phyloP scores from a whole-genome alignment of 495 filamentous ascomycete species.

The Immersiella caudata region DNA sequence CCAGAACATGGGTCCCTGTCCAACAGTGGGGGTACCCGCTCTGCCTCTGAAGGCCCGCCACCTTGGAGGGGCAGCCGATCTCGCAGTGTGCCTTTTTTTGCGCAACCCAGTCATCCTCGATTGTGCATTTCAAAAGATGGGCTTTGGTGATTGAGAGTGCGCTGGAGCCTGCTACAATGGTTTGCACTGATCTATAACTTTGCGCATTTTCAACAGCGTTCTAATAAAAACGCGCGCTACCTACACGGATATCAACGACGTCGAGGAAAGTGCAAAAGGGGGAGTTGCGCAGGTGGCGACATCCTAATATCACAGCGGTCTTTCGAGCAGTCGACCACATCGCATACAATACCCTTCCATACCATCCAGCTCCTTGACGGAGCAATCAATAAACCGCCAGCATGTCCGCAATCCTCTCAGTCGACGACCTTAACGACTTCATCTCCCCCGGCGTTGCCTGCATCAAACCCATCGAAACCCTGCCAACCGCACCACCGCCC shows the following conservation, averaged over 20 bases:
- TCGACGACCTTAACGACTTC: constrained; percentile 97
- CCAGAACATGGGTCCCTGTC: constrained; percentile 4
- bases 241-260: too few relatives aligned
- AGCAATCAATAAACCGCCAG: constrained; percentile 23
- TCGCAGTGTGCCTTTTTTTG: constrained; percentile 14
- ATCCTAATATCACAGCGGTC: not conserved
- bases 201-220: not conserved
- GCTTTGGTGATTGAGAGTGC: not conserved
- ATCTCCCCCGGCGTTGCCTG: constrained; percentile 96
- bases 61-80: constrained; percentile 19
- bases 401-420: constrained; percentile 96
- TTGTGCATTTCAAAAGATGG: constrained; percentile 14
- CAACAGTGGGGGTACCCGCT: constrained; percentile 5
- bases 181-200: not conserved
- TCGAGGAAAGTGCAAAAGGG: too few relatives aligned
- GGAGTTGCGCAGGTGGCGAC: not conserved
- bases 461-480: constrained; percentile 94
- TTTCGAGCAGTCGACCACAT: too few relatives aligned
- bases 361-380: not conserved
- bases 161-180: not conserved
- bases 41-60: not conserved
- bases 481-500: constrained; percentile 55
- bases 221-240: too few relatives aligned
- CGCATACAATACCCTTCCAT: too few relatives aligned
- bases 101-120: constrained; percentile 4